Base-by-base conservation (phyloP, 345 rosid species). In the Melastoma malabathricum region DNA sequence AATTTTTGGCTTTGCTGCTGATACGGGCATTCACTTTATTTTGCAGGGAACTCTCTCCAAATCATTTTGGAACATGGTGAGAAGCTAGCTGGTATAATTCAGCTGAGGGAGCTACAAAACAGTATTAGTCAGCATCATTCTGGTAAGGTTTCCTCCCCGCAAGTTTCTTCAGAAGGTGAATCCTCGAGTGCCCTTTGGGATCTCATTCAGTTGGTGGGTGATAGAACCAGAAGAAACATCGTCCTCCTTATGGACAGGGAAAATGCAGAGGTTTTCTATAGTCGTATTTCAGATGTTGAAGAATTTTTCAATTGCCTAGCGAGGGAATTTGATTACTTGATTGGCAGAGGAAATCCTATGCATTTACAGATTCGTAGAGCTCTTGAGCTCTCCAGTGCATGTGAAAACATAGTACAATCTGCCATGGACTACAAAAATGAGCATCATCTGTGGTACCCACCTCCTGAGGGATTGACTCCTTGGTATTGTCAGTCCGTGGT, bases 231-330 rank as follows among this genome's bases (percentile, higher is more conserved):
- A 16, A 65, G 81, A 34, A 84, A 80, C 67, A 84, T 89, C 43
- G 83, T 92, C 70, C 93, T 87, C 57, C 76, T 92, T 56, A 84
- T 84, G 98, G 98, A 84, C 68, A 84, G 96, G 65, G 97, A 92
- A 58, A 84, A 84, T 76, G 84, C 84, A 52, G 95, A 92, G 76
- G 95, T 87, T 12, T 92, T 92, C 70, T 92, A 80, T 60, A 92
- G 95, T 64, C 87, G 84, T 77, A 95, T 92, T 60, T 92, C 96
- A 60, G 82, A 84, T 63, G 82, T 87, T 63, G 88, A 87, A 65
- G 84, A 82, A 65, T 64, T 82, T 23, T 87, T 92, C 72, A 64
- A 76, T 72, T 82, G 95, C 71, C 61, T 84, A 55, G 84, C 77
- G 56, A 77, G 57, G 59, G 93, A 87, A 58, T 65, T 92, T 41